Conservation (phyloP, 2,329 filamentous ascomycete genomes). For the Simplicillium aogashimaense region DNA sequence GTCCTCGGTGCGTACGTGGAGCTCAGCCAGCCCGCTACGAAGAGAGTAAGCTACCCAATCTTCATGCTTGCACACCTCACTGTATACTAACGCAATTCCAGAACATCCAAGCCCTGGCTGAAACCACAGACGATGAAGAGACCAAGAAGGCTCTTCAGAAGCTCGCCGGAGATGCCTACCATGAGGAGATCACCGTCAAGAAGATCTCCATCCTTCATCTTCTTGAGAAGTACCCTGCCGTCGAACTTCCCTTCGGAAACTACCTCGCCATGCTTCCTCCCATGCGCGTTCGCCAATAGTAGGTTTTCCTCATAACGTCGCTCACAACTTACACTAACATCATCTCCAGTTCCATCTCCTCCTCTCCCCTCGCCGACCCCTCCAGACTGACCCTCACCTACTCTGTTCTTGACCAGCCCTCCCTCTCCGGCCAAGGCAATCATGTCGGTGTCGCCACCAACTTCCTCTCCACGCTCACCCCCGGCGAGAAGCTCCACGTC, state of each 20-base stretch:
- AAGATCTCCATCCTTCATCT: conserved; percentile 58
- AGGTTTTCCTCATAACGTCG: conserved; percentile 6
- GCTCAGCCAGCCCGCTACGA: conserved; percentile 61
- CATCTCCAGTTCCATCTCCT: conserved; percentile 53
- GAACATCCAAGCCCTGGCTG: conserved; percentile 32
- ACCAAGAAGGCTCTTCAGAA: conserved; percentile 31
- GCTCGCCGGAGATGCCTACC: conserved; percentile 37
- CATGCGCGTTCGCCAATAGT: conserved; percentile 69
- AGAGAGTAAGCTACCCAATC: conserved; percentile 35
- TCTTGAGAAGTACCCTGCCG: conserved; percentile 50
- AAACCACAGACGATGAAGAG: conserved; percentile 35
- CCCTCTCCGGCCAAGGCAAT: conserved; percentile 36
- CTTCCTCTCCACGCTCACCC: conserved; percentile 42
- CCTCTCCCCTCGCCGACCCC: conserved; percentile 53
- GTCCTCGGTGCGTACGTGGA: conserved; percentile 65
- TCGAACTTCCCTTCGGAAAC: conserved; percentile 51
- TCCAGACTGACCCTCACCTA: conserved; percentile 56
- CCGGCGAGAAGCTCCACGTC: conserved; percentile 37
- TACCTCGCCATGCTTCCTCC: conserved; percentile 67
- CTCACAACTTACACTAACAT: conserved; percentile 27
- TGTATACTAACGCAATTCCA: conserved; percentile 10
- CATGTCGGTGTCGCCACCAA: conserved; percentile 51
- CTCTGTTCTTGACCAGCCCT: conserved; percentile 49
- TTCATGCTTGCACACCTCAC: neutral
- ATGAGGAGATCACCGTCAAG: conserved; percentile 40